Conservation (phyloP, 495 filamentous ascomycete species). For the Daldinia concentrica region DNA sequence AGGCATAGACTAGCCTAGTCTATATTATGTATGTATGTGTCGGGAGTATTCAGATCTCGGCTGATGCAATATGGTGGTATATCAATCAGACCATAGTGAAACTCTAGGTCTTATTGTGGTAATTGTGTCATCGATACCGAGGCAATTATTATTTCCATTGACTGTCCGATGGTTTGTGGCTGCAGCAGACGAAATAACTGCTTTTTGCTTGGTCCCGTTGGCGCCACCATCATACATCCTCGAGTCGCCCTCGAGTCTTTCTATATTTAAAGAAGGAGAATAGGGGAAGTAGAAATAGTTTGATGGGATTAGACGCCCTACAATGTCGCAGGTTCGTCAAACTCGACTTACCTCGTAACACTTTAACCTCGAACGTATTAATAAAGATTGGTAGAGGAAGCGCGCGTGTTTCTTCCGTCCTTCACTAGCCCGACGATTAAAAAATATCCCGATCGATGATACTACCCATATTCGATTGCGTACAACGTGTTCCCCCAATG, state of each 20-base stretch:
- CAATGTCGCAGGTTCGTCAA: slow-evolving; percentile 4
- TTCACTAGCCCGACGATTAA: not conserved
- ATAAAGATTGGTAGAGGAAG: slow-evolving; percentile 19
- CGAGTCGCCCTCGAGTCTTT: not conserved
- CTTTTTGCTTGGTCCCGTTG: slow-evolving; percentile 31
- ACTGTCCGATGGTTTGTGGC: slow-evolving; percentile 16
- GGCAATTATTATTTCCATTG: slow-evolving; percentile 13
- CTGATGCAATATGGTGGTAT: slow-evolving; percentile 16
- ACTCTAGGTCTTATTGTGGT: not conserved
- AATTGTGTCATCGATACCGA: not conserved
- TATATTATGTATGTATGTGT: not conserved
- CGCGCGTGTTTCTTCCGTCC: slow-evolving; percentile 1
- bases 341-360: slow-evolving; percentile 16
- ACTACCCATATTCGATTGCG: not conserved
- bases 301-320: slow-evolving; percentile 11
- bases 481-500: slow-evolving; percentile 12
- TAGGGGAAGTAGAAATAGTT: not conserved
- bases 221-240: slow-evolving; percentile 27
- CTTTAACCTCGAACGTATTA: not conserved
- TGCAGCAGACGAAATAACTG: slow-evolving; percentile 18
- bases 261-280: not conserved
- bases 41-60: not conserved
- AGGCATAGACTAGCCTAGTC: no score
- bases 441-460: not conserved
- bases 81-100: slow-evolving; percentile 19